Evolutionary conservation across 2,329 filamentous ascomycete species (phyloP).

Genomic region (Sodiomyces alkalinus): DNA sequence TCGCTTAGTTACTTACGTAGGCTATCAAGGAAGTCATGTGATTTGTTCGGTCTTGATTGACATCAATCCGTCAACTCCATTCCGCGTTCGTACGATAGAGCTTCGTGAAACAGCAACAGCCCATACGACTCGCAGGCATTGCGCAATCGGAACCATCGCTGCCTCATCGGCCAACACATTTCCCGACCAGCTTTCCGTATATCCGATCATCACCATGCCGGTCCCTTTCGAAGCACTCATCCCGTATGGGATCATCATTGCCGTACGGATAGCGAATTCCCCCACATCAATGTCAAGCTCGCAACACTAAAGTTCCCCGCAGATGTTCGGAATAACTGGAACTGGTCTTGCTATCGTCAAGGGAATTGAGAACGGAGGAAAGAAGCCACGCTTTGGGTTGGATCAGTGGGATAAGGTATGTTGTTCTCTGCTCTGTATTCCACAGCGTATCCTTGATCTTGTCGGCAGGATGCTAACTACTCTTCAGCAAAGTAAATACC

Average conservation of each 20-base stretch:
- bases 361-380: conserved; percentile 43
- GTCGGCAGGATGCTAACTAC: conserved; percentile 14
- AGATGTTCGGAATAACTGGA: conserved; percentile 51
- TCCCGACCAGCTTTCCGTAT: too few species aligned
- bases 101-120: too few species aligned
- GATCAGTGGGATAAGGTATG: conserved; percentile 49
- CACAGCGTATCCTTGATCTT: neutral
- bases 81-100: too few species aligned
- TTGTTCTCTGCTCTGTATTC: conserved; percentile 1
- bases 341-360: conserved; percentile 41
- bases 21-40: too few species aligned
- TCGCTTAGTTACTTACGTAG: too few species aligned
- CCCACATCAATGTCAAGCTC: neutral
- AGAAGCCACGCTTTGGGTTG: conserved; percentile 42
- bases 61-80: too few species aligned
- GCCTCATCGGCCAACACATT: too few species aligned
- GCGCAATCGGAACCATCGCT: too few species aligned
- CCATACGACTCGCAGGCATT: too few species aligned
- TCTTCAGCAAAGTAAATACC: conserved; percentile 43
- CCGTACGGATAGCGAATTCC: conserved; percentile 25
- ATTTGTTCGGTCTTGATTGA: too few species aligned
- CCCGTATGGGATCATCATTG: conserved; percentile 49
- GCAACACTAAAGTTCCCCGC: conserved; percentile 2
- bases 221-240: conserved; percentile 49
- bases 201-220: conserved; percentile 29